These are phyloP conservation scores for Dalbergia cochinchinensis DNA, from an alignment of 306 rosid species.

Conservation along the genomic window DNA sequence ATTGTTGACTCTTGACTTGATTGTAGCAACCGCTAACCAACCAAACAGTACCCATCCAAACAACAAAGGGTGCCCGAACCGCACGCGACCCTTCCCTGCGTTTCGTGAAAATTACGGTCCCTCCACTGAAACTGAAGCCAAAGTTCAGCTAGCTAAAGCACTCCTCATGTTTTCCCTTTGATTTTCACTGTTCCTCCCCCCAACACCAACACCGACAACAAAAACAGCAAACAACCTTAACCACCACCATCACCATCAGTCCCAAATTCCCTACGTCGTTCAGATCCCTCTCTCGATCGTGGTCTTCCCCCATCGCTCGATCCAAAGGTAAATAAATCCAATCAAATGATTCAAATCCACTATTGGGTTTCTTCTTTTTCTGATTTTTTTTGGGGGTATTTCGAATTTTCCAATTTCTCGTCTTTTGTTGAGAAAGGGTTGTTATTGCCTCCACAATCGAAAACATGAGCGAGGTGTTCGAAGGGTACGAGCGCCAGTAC, in stretches of 20 bases:
- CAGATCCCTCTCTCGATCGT: constrained; percentile 41
- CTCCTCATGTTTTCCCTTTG: not conserved
- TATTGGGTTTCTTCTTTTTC: constrained; percentile 32
- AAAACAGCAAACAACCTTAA: not conserved
- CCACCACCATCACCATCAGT: not conserved
- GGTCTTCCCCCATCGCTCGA: not conserved
- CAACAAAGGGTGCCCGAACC: not conserved
- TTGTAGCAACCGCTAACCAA: not conserved
- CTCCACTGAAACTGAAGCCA: not conserved
- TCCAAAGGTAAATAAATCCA: constrained; percentile 31
- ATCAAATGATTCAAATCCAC: not conserved
- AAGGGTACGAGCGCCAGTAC: constrained; percentile 95
- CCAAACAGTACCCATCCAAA: not conserved
- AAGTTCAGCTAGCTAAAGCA: not conserved
- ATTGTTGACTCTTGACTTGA: constrained; percentile 18
- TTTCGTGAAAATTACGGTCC: constrained; percentile 35
- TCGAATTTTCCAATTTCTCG: not conserved
- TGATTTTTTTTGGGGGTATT: not conserved
- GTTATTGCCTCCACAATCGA: not conserved
- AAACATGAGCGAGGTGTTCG: constrained; percentile 81
- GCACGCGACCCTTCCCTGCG: constrained; percentile 37
- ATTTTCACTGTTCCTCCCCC: not conserved
- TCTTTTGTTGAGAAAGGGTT: constrained; percentile 12
- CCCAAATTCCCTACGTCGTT: constrained; percentile 14
- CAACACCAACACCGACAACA: too few relatives aligned